Conservation (phyloP, 768 basidiomycete genomes). For the Panellus pusillus region DNA sequence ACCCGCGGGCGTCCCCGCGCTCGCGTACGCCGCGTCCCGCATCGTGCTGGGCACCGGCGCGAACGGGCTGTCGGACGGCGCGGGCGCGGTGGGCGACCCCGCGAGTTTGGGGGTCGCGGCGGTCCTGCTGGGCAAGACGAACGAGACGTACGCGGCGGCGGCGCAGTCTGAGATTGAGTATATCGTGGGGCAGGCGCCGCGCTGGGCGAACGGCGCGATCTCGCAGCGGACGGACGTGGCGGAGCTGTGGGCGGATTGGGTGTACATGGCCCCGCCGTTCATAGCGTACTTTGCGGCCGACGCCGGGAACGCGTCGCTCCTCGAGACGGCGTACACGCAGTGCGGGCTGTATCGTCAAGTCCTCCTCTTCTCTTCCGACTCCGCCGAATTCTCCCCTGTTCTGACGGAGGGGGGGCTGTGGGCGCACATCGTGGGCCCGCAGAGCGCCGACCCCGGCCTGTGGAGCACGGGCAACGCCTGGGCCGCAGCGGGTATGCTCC, state of each 20-base stretch:
- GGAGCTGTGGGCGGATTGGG: constrained; percentile 56
- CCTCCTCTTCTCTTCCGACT: constrained; percentile 29
- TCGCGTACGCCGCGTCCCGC: constrained; percentile 21
- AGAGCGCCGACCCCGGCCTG: constrained; percentile 37
- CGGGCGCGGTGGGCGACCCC: constrained; percentile 56
- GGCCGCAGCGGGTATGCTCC: constrained; percentile 64
- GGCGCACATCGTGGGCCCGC: constrained; percentile 41
- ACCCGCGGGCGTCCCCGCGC: constrained; percentile 12
- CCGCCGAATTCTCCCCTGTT: too few species aligned
- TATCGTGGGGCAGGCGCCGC: constrained; percentile 27
- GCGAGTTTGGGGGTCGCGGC: constrained; percentile 49
- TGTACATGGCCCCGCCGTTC: constrained; percentile 57
- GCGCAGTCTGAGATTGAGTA: constrained; percentile 42
- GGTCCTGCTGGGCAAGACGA: constrained; percentile 37
- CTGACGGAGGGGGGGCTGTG: constrained; percentile 16
- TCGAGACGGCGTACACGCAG: constrained; percentile 49
- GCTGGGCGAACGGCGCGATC: constrained; percentile 41
- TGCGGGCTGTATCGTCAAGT: constrained; percentile 47
- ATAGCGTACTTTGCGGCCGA: constrained; percentile 26
- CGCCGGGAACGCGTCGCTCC: constrained; percentile 30
- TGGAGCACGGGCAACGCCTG: constrained; percentile 67
- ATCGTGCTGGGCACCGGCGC: constrained; percentile 24
- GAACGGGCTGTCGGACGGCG: constrained; percentile 37
- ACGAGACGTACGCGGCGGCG: constrained; percentile 35
- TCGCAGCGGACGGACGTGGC: constrained; percentile 49